Conservation (phyloP, 768 basidiomycete genomes). For the Hygrophorus pudorinus region DNA sequence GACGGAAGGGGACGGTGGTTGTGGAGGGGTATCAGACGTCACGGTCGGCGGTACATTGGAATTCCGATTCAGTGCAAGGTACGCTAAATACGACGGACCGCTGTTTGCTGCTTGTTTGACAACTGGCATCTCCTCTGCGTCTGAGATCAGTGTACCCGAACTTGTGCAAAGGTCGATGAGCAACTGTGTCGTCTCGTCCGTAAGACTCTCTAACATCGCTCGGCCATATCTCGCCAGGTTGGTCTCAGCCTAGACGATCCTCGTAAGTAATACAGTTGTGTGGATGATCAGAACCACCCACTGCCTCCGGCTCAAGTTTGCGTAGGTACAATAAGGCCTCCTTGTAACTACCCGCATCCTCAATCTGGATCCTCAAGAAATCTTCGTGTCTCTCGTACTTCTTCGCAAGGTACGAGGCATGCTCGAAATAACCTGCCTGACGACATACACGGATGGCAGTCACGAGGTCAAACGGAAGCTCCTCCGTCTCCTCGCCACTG, state of each 20-base stretch:
- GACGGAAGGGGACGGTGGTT: slow-evolving; percentile 37
- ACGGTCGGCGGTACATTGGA: slow-evolving; percentile 30
- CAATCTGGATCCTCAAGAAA: slow-evolving; percentile 87
- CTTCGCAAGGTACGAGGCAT: slow-evolving; percentile 87
- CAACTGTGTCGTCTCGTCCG: slow-evolving; percentile 82
- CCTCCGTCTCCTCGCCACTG: slow-evolving; percentile 38
- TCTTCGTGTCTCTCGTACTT: slow-evolving; percentile 90
- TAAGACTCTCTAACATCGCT: slow-evolving; percentile 70
- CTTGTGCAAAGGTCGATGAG: slow-evolving; percentile 89
- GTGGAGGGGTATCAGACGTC: slow-evolving; percentile 28
- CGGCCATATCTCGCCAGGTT: slow-evolving; percentile 85
- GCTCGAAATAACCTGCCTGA: slow-evolving; percentile 93
- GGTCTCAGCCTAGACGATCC: slow-evolving; percentile 43
- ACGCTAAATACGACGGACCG: slow-evolving; percentile 65
- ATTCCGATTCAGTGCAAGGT: slow-evolving; percentile 63
- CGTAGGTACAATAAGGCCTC: slow-evolving; percentile 80
- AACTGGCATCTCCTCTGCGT: slow-evolving; percentile 26
- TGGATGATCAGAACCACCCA: no score
- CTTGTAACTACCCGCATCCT: slow-evolving; percentile 74
- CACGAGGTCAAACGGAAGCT: slow-evolving; percentile 92
- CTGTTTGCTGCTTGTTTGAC: slow-evolving; percentile 19
- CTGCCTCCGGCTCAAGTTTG: slow-evolving; percentile 60
- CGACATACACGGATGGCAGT: slow-evolving; percentile 96
- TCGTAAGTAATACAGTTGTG: no score
- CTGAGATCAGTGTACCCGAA: slow-evolving; percentile 33